These are phyloP conservation scores for Cladobotryum mycophilum DNA, from an alignment of 2,329 filamentous ascomycete species.

Conservation along the genomic window DNA sequence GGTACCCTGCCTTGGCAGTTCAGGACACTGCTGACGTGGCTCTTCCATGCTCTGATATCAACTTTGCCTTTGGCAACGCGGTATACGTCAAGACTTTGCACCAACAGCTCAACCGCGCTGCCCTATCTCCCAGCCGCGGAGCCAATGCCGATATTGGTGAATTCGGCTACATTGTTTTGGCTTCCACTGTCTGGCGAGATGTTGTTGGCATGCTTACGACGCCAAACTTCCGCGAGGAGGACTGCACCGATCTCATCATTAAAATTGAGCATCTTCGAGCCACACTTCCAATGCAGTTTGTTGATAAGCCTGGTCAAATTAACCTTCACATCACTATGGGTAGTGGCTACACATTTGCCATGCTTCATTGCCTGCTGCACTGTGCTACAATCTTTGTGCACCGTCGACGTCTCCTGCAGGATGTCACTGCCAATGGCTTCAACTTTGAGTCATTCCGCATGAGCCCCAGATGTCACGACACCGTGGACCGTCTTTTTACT, in stretches of 20 bases:
- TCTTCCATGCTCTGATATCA: constrained; percentile 55
- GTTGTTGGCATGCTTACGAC: constrained; percentile 54
- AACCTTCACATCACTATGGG: constrained; percentile 59
- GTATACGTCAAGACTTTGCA: constrained; percentile 52
- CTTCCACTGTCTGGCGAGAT: constrained; percentile 55
- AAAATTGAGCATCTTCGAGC: constrained; percentile 51
- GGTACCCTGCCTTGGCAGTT: constrained; percentile 48
- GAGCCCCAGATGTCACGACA: constrained; percentile 43
- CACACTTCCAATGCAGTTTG: constrained; percentile 52
- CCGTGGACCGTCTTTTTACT: constrained; percentile 51
- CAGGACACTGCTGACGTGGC: constrained; percentile 51
- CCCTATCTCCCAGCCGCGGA: constrained; percentile 32
- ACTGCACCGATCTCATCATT: constrained; percentile 43
- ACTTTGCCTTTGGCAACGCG: constrained; percentile 56
- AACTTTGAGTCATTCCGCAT: constrained; percentile 48
- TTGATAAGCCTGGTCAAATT: constrained; percentile 56
- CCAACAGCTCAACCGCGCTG: constrained; percentile 30
- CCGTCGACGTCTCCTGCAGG: constrained; percentile 52
- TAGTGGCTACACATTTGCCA: constrained; percentile 55
- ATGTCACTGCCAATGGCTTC: constrained; percentile 48
- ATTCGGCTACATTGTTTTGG: constrained; percentile 55
- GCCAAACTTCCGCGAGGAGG: constrained; percentile 47
- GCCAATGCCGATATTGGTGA: constrained; percentile 50
- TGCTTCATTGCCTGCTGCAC: constrained; percentile 56
- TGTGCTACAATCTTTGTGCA: constrained; percentile 57